A percentile compares a stretch with the other conserved stretches of the same genome.
These are phyloP conservation scores for Trichoderma erinaceum DNA, from an alignment of 495 filamentous ascomycete species.

Conservation along the genomic window DNA sequence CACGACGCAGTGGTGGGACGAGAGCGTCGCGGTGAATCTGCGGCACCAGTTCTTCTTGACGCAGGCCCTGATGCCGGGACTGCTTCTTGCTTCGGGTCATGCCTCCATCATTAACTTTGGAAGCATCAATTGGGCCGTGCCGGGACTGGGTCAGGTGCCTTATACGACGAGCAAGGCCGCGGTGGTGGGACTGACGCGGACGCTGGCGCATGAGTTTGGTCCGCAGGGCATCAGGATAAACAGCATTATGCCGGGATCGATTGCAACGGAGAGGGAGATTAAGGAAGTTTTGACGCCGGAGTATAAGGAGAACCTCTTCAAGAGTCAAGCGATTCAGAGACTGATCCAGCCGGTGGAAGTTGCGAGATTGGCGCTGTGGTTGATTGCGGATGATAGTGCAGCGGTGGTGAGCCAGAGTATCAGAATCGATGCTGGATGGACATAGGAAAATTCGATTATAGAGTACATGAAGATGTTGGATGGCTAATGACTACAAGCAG, in stretches of 20 bases:
- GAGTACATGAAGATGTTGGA: neutral
- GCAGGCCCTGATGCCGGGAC: slow-evolving; percentile 40
- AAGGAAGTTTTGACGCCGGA: slow-evolving; percentile 38
- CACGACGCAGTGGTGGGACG: slow-evolving; percentile 27
- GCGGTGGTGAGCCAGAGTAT: slow-evolving; percentile 31
- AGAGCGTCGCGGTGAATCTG: slow-evolving; percentile 28
- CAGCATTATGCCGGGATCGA: slow-evolving; percentile 43
- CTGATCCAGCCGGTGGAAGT: slow-evolving; percentile 36
- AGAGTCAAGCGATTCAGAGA: slow-evolving; percentile 36
- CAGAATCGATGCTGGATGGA: slow-evolving; percentile 30
- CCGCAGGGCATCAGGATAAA: slow-evolving; percentile 49
- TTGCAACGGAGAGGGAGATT: slow-evolving; percentile 37
- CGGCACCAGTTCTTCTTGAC: slow-evolving; percentile 38
- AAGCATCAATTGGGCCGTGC: slow-evolving; percentile 46
- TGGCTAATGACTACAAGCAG: too few relatives aligned
- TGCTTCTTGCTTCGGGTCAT: slow-evolving; percentile 21
- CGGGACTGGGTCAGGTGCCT: slow-evolving; percentile 36
- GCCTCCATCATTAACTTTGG: slow-evolving; percentile 54
- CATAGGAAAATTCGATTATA: neutral
- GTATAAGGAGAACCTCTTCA: slow-evolving; percentile 36
- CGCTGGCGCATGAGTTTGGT: slow-evolving; percentile 52
- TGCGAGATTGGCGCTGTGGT: slow-evolving; percentile 28
- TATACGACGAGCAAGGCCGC: slow-evolving; percentile 54
- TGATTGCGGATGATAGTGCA: slow-evolving; percentile 29
- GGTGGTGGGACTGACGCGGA: slow-evolving; percentile 51